Evolutionary conservation across 192 early-diverging fungal genomes (phyloP), one percentile per base, ranked within the genome.

Genomic region (Borealophlyctis nickersoniae): DNA sequence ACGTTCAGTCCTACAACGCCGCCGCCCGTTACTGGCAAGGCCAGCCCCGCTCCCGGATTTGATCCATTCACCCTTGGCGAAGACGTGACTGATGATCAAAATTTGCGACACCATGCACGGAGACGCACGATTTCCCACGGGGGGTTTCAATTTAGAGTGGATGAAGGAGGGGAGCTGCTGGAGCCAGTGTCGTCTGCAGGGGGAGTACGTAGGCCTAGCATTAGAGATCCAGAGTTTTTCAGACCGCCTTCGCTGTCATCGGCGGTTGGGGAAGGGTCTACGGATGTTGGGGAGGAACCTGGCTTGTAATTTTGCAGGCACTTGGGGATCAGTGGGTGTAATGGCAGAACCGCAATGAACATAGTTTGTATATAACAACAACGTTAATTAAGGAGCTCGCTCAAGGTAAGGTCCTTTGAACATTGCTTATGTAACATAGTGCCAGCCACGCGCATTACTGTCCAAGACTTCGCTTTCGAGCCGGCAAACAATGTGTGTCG

Each of bases 191-290:
- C 23, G 16, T 33, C 2, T 23, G 22, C 26, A 14, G 23, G 2
- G 35, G 31, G 57, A 29, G 57, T 29, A n/a, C 57, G 57, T 4
- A 27, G 35, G n/a, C 23, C 22, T 3, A 59, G 57, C 28, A 59
- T 59, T 28, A 33, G 35, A 29, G 57, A 59, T 36, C 57, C 57
- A 23, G 35, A 19, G 19, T 59, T 59, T 28, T 59, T 59, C 36
- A 59, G 30, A 36, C 57, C 57, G 33, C 57, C 57, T 13, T n/a
- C n/a, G 13, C 13, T n/a, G n/a, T 14, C 13, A 48, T 48, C n/a
- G 45, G 24, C 53, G n/a, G 53, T 26, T 29, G 53, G 30, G 30
- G 53, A n/a, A 14, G 53, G 14, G 53, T 55, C 30, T 26, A 29
- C 23, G 24, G 53, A 55, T 26, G 24, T 55, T 26, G 53, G 53